Conservation (phyloP, 345 rosid species). For the Atalantia buxifolia region DNA sequence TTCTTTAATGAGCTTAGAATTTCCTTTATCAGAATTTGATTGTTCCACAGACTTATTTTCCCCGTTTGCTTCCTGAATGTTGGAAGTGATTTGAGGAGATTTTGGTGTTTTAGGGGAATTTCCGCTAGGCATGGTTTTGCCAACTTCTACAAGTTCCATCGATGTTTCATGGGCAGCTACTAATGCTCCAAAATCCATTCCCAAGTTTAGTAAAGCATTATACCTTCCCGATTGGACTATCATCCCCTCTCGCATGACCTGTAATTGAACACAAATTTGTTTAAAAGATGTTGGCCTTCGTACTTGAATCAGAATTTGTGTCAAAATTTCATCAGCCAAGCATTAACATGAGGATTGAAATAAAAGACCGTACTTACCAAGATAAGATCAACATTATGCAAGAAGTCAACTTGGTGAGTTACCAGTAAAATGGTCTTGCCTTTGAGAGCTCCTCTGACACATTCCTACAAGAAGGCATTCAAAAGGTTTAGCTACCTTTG, state of each 20-base stretch:
- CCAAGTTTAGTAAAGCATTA: conserved; percentile 48
- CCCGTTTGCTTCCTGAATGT: conserved; percentile 41
- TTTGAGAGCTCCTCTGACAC: conserved; percentile 82
- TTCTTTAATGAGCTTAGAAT: conserved; percentile 76
- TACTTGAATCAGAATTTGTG: not conserved
- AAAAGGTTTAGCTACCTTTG: conserved; percentile 12
- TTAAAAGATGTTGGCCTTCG: not conserved
- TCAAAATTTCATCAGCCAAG: not conserved
- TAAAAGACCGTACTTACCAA: conserved; percentile 36
- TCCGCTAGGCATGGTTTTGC: conserved; percentile 22
- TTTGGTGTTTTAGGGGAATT: conserved; percentile 39
- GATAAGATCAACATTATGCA: conserved; percentile 81
- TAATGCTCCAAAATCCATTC: conserved; percentile 67
- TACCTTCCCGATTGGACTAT: conserved; percentile 88
- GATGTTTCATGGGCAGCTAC: conserved; percentile 86
- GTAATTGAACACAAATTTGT: conserved; percentile 3
- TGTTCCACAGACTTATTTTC: conserved; percentile 42
- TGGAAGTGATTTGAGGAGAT: conserved; percentile 29
- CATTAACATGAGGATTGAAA: not conserved
- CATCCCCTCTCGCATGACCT: conserved; percentile 94
- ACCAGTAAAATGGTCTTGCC: conserved; percentile 86
- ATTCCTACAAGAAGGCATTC: conserved; percentile 47
- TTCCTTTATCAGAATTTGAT: conserved; percentile 43
- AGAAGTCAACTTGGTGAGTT: conserved; percentile 95
- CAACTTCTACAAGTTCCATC: conserved; percentile 81